phyloP scores from a whole-genome alignment of 495 filamentous ascomycete genomes.

The Xylaria intraflava region DNA sequence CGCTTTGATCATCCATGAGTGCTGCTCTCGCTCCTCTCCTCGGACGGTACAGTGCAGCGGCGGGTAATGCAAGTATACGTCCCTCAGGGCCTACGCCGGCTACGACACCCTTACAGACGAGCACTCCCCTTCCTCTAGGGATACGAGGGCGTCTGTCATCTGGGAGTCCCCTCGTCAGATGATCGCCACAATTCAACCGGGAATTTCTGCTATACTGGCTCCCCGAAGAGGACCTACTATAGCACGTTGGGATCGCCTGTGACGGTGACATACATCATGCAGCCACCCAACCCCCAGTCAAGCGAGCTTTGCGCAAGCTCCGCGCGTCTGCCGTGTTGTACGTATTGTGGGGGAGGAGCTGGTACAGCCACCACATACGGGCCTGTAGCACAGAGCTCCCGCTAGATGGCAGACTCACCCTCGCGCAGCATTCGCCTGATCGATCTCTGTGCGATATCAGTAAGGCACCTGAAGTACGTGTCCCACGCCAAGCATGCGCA shows the following conservation, averaged over 20 bases:
- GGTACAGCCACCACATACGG: conserved; percentile 3
- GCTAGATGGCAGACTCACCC: neutral
- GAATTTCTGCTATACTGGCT: conserved; percentile 36
- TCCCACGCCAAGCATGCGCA: conserved; percentile 9
- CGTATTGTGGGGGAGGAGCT: conserved; percentile 2
- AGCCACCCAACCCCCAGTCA: conserved; percentile 9
- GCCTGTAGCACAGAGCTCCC: conserved; percentile 1
- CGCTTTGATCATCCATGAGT: neutral
- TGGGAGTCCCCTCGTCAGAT: conserved; percentile 24
- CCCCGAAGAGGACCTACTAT: conserved; percentile 14
- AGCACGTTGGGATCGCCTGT: conserved; percentile 5
- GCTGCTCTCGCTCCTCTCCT: neutral
- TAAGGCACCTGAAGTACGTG: conserved; percentile 9
- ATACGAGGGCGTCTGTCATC: conserved; percentile 10
- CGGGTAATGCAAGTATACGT: neutral
- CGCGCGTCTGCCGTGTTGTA: conserved; percentile 3
- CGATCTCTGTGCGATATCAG: conserved; percentile 11
- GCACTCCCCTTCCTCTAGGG: neutral
- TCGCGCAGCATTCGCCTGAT: conserved; percentile 14
- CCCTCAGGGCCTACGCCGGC: conserved; percentile 1
- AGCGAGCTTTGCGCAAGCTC: conserved; percentile 4
- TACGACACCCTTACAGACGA: conserved; percentile 1
- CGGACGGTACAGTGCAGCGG: conserved; percentile 6
- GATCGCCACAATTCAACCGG: conserved; percentile 41
- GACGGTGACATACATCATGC: conserved; percentile 14